Conservation (phyloP, 169 alveolate species). For the Perkinsus olseni region DNA sequence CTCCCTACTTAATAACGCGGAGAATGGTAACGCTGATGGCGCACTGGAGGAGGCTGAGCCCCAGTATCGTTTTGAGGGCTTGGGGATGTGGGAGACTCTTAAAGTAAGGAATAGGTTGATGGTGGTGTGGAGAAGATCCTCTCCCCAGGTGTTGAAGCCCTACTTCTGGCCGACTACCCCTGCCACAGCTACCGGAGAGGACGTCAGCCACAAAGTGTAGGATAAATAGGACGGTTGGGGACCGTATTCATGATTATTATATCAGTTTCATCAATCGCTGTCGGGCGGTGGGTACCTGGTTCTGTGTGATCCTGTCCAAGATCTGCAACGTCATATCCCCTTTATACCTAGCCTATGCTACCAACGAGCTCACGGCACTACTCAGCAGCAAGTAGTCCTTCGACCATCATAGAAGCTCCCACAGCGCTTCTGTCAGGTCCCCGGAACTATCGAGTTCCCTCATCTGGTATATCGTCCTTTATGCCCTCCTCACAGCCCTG, state of each 20-base stretch:
- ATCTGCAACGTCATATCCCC: slow-evolving; percentile 32
- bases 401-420: neutral
- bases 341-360: slow-evolving; percentile 30
- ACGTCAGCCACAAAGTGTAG: neutral
- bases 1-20: neutral
- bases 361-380: slow-evolving; percentile 12
- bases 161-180: neutral
- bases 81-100: neutral
- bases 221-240: neutral
- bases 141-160: neutral
- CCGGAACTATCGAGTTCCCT: neutral
- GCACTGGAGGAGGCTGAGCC: neutral
- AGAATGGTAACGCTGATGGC: neutral
- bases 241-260: neutral
- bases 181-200: neutral
- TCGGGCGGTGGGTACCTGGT: slow-evolving; percentile 17
- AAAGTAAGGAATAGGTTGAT: neutral
- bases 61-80: neutral
- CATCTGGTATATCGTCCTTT: neutral
- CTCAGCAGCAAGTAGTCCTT: neutral
- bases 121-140: too few species aligned
- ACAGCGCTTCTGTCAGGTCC: neutral
- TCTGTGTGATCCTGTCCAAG: slow-evolving; percentile 28
- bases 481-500: neutral
- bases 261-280: slow-evolving; percentile 24